These are phyloP conservation scores for Macrophomina tecta DNA, from an alignment of 2,329 filamentous ascomycete genomes.

Conservation along the genomic window DNA sequence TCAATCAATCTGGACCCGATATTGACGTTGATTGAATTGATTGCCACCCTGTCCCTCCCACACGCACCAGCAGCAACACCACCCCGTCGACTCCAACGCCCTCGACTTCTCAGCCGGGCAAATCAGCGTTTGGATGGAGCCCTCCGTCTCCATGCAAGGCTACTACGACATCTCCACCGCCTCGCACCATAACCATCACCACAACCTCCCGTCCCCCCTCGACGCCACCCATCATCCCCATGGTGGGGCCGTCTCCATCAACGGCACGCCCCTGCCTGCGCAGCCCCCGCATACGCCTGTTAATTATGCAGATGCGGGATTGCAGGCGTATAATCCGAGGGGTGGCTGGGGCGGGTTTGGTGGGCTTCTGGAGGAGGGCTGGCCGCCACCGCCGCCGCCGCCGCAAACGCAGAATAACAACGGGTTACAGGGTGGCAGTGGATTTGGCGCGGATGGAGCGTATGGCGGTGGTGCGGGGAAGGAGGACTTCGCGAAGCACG, in stretches of 20 bases:
- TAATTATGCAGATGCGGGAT: not conserved
- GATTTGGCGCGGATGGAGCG: not conserved
- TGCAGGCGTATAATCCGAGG: slow-evolving; percentile 21
- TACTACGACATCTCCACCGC: slow-evolving; percentile 17
- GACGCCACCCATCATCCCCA: no score
- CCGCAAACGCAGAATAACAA: not conserved
- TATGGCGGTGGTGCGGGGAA: not conserved
- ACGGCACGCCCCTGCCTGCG: not conserved
- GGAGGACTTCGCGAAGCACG: slow-evolving; percentile 1
- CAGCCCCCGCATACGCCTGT: slow-evolving; percentile 20
- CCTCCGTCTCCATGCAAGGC: slow-evolving; percentile 36
- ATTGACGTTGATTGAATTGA: no score
- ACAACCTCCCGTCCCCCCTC: not conserved
- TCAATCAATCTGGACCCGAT: no score
- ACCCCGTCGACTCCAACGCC: slow-evolving; percentile 37
- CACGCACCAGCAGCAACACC: not conserved
- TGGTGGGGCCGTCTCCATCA: not conserved
- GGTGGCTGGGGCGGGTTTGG: slow-evolving; percentile 8
- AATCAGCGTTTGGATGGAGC: slow-evolving; percentile 49
- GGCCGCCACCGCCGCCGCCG: not conserved
- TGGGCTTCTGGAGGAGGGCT: slow-evolving; percentile 14
- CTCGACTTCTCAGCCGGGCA: slow-evolving; percentile 50
- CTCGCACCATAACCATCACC: not conserved
- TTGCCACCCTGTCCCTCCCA: no score
- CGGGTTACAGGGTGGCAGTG: not conserved